Base-by-base conservation (phyloP, 2,329 filamentous ascomycete species). In the Exophiala oligosperma region DNA sequence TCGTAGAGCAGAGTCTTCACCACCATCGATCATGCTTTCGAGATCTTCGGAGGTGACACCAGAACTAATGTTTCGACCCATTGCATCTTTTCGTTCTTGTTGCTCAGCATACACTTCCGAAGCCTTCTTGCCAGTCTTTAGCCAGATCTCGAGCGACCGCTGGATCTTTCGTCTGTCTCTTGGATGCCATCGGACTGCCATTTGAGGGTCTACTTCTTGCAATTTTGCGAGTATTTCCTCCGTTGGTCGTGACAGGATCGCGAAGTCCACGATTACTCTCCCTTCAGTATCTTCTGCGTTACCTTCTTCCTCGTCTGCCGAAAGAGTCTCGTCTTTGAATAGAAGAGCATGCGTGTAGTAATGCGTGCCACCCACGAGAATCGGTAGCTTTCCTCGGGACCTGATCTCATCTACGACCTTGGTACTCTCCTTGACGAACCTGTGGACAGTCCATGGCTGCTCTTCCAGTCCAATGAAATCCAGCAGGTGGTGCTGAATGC, bases 161-260 rank as follows among this genome's bases (percentile, higher is more conserved):
- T 85, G 84, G 58, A 99, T 97, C 74, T 96, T 97, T 60, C 94
- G 86, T 47, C 85, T 80, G 69, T 99, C 94, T 46, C 92, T 94
- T 0, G 93, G 94, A 73, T 99, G 95, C 94, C 94, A 99, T 57
- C 88, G 82, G 46, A 86, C 83, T 0, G 93, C 95, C 89, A 97
- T 97, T 21, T 84, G 78, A 0, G 94, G 93, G 71, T 99, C 94
- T 3, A 96, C 87, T 66, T 91, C 86, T 56, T 81, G 81, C 52
- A 99, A 77, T 71, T 88, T 88, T 37, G 84, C 79, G 24, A 94
- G 74, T 56, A 99, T 85, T 9, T 84, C 79, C 48, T 91, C 86
- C 0, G 89, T 89, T 0, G 89, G 75, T 47, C 83, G 85, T 32
- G 88, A 79, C 4, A 97, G 76, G 24, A 97, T 88, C 0, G 91